These are phyloP conservation scores for Ilyonectria robusta DNA, from an alignment of 2,329 filamentous ascomycete species.

Conservation along the genomic window DNA sequence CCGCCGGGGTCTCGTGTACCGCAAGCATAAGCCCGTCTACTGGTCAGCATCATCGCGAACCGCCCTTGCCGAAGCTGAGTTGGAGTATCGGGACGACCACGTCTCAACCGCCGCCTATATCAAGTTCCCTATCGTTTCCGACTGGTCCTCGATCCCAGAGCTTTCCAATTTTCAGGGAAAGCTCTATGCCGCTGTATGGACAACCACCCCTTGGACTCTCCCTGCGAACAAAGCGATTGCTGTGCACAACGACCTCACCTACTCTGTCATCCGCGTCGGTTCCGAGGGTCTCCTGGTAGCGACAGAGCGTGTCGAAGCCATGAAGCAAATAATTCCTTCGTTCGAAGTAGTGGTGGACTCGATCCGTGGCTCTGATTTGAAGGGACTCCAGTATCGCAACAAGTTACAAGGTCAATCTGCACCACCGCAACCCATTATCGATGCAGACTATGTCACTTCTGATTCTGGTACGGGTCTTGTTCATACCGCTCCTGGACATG, in stretches of 20 bases:
- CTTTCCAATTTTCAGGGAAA: slow-evolving; percentile 60
- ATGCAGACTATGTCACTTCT: slow-evolving; percentile 90
- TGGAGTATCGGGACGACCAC: slow-evolving; percentile 86
- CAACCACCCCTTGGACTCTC: slow-evolving; percentile 97
- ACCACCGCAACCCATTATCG: slow-evolving; percentile 77
- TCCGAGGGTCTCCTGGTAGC: slow-evolving; percentile 79
- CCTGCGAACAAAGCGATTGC: slow-evolving; percentile 94
- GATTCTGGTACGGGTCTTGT: slow-evolving; percentile 96
- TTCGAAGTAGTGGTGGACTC: slow-evolving; percentile 67
- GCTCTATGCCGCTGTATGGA: slow-evolving; percentile 94
- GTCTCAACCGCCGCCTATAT: slow-evolving; percentile 83
- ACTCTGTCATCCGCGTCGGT: slow-evolving; percentile 74
- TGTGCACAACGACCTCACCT: slow-evolving; percentile 81
- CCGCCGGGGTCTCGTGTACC: slow-evolving; percentile 79
- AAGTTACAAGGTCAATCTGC: slow-evolving; percentile 74
- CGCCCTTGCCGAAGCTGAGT: slow-evolving; percentile 85
- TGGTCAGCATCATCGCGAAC: slow-evolving; percentile 87
- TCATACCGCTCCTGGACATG: slow-evolving; percentile 93
- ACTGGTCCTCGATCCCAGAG: slow-evolving; percentile 50
- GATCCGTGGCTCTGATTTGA: slow-evolving; percentile 76
- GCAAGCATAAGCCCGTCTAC: slow-evolving; percentile 86
- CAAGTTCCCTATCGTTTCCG: slow-evolving; percentile 77
- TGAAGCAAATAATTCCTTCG: slow-evolving; percentile 65
- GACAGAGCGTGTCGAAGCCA: slow-evolving; percentile 75
- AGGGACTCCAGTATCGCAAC: slow-evolving; percentile 78